phyloP scores from a whole-genome alignment of 1,284 basidiomycete species.

The Porodaedalea pini region DNA sequence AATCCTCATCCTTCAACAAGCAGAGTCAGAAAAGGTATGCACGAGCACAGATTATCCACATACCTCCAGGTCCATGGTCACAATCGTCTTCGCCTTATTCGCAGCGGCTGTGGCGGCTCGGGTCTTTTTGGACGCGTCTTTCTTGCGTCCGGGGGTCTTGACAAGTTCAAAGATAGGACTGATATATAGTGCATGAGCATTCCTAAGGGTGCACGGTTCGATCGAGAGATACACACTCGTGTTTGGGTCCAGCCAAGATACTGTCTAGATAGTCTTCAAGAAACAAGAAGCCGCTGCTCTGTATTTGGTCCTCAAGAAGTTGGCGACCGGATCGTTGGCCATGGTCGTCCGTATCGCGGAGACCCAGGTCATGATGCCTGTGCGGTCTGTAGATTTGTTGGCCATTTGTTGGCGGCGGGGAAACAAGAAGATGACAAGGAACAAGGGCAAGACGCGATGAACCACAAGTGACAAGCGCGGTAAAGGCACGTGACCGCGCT shows the following conservation, averaged over 20 bases:
- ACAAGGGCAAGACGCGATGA: constrained; percentile 5
- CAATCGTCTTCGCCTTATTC: constrained; percentile 43
- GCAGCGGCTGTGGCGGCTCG: constrained; percentile 40
- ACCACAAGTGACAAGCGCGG: neutral
- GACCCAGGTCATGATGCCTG: constrained; percentile 53
- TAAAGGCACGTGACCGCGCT: constrained; percentile 9
- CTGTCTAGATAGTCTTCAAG: constrained; percentile 74
- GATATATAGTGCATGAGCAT: neutral
- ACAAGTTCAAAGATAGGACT: constrained; percentile 76
- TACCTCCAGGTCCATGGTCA: constrained; percentile 47
- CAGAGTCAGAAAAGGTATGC: constrained; percentile 8
- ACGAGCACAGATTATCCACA: constrained; percentile 13
- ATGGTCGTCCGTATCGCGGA: constrained; percentile 62
- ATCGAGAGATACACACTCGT: constrained; percentile 47
- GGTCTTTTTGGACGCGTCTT: constrained; percentile 47
- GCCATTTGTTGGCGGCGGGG: constrained; percentile 6
- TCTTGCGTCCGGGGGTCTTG: constrained; percentile 76
- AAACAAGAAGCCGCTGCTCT: constrained; percentile 70
- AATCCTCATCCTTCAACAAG: constrained; percentile 31
- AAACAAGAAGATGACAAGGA: constrained; percentile 1
- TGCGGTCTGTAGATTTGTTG: neutral
- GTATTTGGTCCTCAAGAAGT: constrained; percentile 66
- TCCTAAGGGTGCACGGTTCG: neutral
- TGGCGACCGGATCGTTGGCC: constrained; percentile 68
- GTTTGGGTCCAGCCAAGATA: constrained; percentile 59